Conservation (phyloP, 352 stramenopile species). For the Halophytophthora polymorphica region DNA sequence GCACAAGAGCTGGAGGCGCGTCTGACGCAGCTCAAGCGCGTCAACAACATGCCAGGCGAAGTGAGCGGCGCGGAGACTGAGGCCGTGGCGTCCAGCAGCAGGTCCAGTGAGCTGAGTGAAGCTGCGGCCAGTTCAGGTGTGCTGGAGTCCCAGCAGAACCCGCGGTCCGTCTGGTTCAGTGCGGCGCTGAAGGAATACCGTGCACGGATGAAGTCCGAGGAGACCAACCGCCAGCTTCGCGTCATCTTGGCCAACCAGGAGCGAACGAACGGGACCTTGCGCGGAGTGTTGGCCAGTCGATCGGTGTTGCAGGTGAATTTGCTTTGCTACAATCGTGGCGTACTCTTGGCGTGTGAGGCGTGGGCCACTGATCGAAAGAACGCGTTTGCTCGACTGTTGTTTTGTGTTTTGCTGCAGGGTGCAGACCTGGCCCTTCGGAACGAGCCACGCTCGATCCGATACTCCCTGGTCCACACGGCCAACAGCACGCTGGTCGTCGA, state of each 20-base stretch:
- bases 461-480: background rate
- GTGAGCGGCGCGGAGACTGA: slow-evolving; percentile 4
- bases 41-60: slow-evolving; percentile 11
- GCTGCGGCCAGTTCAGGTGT: background rate
- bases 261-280: slow-evolving; percentile 14
- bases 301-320: slow-evolving; percentile 19
- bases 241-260: slow-evolving; percentile 21
- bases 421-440: slow-evolving; percentile 15
- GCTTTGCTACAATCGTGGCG: too few relatives aligned
- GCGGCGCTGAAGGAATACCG: slow-evolving; percentile 17
- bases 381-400: background rate
- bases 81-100: too few relatives aligned
- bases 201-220: slow-evolving; percentile 21
- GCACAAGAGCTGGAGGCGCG: slow-evolving; percentile 20
- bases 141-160: background rate
- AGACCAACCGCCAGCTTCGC: slow-evolving; percentile 29
- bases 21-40: slow-evolving; percentile 22
- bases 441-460: background rate
- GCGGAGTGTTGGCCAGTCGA: slow-evolving; percentile 16
- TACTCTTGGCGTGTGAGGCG: background rate
- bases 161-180: slow-evolving; percentile 14
- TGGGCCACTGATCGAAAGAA: background rate
- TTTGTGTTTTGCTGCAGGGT: slow-evolving; percentile 6
- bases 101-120: too few relatives aligned
- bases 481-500: background rate